phyloP scores from a whole-genome alignment of 805 yeast genomes.

The Ogataea corticis region DNA sequence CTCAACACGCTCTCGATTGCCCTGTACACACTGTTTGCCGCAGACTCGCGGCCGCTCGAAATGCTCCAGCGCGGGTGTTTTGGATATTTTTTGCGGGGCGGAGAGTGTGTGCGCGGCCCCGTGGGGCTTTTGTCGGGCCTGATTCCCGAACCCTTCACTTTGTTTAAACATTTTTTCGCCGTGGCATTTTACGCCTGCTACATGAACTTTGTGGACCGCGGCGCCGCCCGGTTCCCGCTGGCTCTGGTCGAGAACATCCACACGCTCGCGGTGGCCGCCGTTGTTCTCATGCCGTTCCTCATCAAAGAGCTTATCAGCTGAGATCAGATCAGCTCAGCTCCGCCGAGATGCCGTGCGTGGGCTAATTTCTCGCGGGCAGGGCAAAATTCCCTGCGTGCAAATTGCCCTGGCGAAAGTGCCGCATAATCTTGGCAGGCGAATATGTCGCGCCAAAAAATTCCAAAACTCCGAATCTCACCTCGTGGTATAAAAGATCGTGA shows the following conservation, averaged over 20 bases:
- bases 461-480: too few relatives aligned
- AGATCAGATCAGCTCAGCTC: too few relatives aligned
- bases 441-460: too few relatives aligned
- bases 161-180: slow-evolving; percentile 83
- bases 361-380: neutral
- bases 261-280: slow-evolving; percentile 69
- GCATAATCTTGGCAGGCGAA: too few relatives aligned
- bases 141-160: slow-evolving; percentile 67
- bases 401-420: neutral
- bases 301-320: slow-evolving; percentile 25
- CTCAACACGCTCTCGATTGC: slow-evolving; percentile 91
- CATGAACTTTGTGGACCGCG: slow-evolving; percentile 65
- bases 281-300: slow-evolving; percentile 79
- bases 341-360: too few relatives aligned
- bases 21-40: slow-evolving; percentile 85
- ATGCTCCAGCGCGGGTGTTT: slow-evolving; percentile 88
- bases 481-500: too few relatives aligned
- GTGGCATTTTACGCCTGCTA: slow-evolving; percentile 86
- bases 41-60: slow-evolving; percentile 63
- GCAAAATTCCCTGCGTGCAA: neutral
- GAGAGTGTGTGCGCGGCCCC: slow-evolving; percentile 75
- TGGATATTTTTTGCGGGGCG: slow-evolving; percentile 81
- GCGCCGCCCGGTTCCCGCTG: slow-evolving; percentile 64
- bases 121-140: slow-evolving; percentile 82
- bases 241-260: slow-evolving; percentile 71